Evolutionary conservation across 257 asterid genomes (phyloP), one percentile per base, ranked within the genome.

Genomic region (Nicotiana sylvestris): DNA sequence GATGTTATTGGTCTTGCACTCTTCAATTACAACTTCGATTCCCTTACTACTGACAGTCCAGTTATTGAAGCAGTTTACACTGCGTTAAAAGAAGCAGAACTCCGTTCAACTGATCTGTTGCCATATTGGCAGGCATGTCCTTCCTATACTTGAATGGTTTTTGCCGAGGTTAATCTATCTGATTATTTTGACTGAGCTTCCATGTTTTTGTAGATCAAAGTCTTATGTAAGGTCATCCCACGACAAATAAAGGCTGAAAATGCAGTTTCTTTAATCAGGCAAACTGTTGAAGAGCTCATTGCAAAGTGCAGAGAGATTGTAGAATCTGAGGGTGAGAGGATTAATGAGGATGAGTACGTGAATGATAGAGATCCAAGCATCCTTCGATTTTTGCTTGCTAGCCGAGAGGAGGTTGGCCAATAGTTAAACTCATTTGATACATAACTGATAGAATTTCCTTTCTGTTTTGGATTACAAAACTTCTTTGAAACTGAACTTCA

Each of bases 31-130:
- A 89, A 92, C 74, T 96, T 96, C 67, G 99, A 96, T 86, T 90
- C 99, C 82, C 97, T 96, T 43, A 91, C 88, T 29, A 21, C 97
- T 77, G 93, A 94, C 83, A 96, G 95, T 84, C 98, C 98, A 32
- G 97, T 96, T 80, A 96, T 96, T 79, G 99, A 92, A 77, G 98
- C 98, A 27, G 99, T 96, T 84, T 96, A 96, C 84, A 96, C 96
- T 66, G 97, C 98, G 32, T 27, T 96, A 84, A 96, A 96, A 88
- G 99, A 96, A 88, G 98, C 98, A 18, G 98, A 94, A 87, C 85
- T 90, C 58, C 96, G 99, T 6, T 89, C 99, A 12, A 94, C 98
- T 78, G 97, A 96, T 90, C 61, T 96, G 29, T 90, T 96, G 86
- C 99, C 98, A 33, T 96, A 94, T 81, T 96, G 99, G 99, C 93